Base-by-base conservation (phyloP, 768 basidiomycete species). In the Sutorius australiensis region DNA sequence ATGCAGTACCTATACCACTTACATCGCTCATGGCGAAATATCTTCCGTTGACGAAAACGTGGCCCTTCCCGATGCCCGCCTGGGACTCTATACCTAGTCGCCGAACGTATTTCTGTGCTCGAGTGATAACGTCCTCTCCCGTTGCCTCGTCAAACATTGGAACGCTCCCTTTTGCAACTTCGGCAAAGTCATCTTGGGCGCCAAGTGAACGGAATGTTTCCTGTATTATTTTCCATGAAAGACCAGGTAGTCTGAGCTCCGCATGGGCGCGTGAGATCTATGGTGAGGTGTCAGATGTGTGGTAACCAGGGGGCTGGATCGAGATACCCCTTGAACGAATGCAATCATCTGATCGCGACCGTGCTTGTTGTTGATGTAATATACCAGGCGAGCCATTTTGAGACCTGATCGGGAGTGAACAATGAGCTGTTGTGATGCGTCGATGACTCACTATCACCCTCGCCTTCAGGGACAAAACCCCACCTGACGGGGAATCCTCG, bases 41-140 rank as follows among this genome's bases (percentile, higher is more conserved):
- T 62, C 86, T 92, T n/a, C 95, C 95, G 61, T 98, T 95, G 63
- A 95, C 75, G 68, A 98, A 95, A 4, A 77, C 83, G 57, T 89
- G 84, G 0, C 92, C 94, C 3, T 67, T 67, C 0, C 73, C 61
- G 1, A 73, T 65, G 10, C 66, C 52, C 2, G 66, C 66, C 6
- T 41, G 53, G 16, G 72, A 47, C 0, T 73, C 75, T 3, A 81
- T 73, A 10, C 80, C 81, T 19, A 95, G 66, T 13, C 93, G 76
- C 40, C 75, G 73, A 6, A 74, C 64, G 59, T 92, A 95, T 2
- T 58, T 61, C n/a, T 67, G 64, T 1, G 81, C 75, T 46, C 75
- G 77, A 12, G 78, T 72, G 2, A 84, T 50, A 16, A 73, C 62
- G 6, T 72, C 66, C 5, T 64, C 64, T 14, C 65, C 56, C 1